Evolutionary conservation across 2,329 filamentous ascomycete species (phyloP).

Genomic region (Tolypocladium tropicale): DNA sequence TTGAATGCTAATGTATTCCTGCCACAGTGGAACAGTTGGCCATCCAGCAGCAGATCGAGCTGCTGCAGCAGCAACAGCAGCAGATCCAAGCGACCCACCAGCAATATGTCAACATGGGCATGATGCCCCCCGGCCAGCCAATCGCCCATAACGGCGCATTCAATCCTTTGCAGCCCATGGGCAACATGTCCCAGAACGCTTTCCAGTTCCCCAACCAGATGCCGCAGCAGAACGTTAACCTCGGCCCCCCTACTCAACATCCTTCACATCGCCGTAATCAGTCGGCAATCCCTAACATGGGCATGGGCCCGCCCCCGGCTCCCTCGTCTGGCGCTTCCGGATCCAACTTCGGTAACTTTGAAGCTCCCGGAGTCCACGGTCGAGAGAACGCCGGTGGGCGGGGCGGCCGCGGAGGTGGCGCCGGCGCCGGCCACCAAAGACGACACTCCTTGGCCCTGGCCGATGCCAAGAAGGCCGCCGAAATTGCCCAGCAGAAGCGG

Average conservation of each 20-base stretch:
- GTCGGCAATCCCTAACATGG: conserved; percentile 88
- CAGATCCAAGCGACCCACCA: conserved; percentile 94
- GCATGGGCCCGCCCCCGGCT: conserved; percentile 78
- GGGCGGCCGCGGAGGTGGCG: conserved; percentile 58
- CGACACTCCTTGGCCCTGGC: conserved; percentile 90
- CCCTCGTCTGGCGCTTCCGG: conserved; percentile 86
- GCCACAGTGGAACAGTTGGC: conserved; percentile 94
- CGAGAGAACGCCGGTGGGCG: conserved; percentile 38
- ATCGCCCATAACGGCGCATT: conserved; percentile 62
- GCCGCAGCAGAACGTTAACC: conserved; percentile 60
- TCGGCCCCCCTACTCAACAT: conserved; percentile 69
- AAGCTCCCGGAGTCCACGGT: conserved; percentile 35
- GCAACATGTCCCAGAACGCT: conserved; percentile 67
- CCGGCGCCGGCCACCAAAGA: conserved; percentile 74
- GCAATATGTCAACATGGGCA: conserved; percentile 96
- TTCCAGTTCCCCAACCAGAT: conserved; percentile 85
- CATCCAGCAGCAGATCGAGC: conserved; percentile 95
- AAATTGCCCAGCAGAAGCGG: conserved; percentile 91
- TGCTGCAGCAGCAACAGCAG: conserved; percentile 94
- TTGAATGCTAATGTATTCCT: conserved; percentile 3
- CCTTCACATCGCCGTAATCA: conserved; percentile 93
- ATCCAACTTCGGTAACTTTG: conserved; percentile 68
- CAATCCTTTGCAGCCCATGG: conserved; percentile 72
- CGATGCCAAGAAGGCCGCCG: conserved; percentile 95
- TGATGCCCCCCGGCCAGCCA: conserved; percentile 74